Conservation (phyloP, 1,139 yeast genomes). For the Pichia sp. region DNA sequence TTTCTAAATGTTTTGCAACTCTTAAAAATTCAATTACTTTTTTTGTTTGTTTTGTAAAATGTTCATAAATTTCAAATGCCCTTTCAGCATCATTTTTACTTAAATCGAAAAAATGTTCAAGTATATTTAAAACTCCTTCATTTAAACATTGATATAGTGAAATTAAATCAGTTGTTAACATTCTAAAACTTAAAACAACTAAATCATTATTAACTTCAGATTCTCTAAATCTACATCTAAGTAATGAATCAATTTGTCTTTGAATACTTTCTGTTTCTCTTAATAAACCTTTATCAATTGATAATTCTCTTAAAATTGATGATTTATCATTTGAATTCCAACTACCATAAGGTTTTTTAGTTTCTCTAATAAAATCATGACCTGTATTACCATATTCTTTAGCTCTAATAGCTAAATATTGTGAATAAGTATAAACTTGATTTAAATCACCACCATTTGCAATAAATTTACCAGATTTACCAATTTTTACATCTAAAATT, state of each 20-base stretch:
- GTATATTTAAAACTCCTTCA: constrained; percentile 88
- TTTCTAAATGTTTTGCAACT: constrained; percentile 82
- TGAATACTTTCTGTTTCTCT: constrained; percentile 84
- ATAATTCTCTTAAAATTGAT: constrained; percentile 56
- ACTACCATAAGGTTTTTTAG: constrained; percentile 30
- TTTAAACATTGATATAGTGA: constrained; percentile 82
- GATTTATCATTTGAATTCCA: constrained; percentile 35
- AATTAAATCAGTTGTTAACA: constrained; percentile 80
- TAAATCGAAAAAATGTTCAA: constrained; percentile 94
- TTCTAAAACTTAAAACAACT: constrained; percentile 73
- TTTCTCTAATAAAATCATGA: constrained; percentile 76
- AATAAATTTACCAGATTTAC: constrained; percentile 31
- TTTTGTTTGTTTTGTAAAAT: constrained; percentile 79
- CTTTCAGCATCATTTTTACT: constrained; percentile 79
- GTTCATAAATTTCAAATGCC: constrained; percentile 76
- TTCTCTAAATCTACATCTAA: constrained; percentile 68
- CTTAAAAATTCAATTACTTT: constrained; percentile 83
- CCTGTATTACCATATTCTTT: constrained; percentile 59
- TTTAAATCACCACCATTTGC: constrained; percentile 44
- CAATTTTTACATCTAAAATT: constrained; percentile 38
- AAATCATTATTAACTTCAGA: constrained; percentile 79
- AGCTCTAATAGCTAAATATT: constrained; percentile 64
- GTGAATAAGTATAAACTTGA: constrained; percentile 61
- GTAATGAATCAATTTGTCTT: constrained; percentile 66
- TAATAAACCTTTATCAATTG: constrained; percentile 75